Percentiles rank a stretch among this genome's conserved stretches.
phyloP scores from a whole-genome alignment of 2,329 filamentous ascomycete genomes.

The Clarireedia paspali region DNA sequence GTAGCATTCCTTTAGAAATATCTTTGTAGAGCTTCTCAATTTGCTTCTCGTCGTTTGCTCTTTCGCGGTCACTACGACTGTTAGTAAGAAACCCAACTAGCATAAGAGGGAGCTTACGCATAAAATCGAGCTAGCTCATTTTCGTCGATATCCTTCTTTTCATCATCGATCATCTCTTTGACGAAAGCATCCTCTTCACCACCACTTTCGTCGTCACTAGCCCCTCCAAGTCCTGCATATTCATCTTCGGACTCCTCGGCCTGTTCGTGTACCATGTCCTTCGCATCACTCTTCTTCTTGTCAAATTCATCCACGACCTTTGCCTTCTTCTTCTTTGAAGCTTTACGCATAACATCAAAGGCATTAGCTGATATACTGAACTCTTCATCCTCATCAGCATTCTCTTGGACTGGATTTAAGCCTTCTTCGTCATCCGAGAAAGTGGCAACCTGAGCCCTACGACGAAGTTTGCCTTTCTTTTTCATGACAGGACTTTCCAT shows the following conservation, averaged over 20 bases:
- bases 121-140: slow-evolving; percentile 77
- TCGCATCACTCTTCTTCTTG: slow-evolving; percentile 81
- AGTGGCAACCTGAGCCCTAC: slow-evolving; percentile 35
- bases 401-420: slow-evolving; percentile 14
- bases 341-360: slow-evolving; percentile 57
- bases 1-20: slow-evolving; percentile 79
- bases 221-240: slow-evolving; percentile 88
- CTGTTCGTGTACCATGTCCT: slow-evolving; percentile 82
- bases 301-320: slow-evolving; percentile 54
- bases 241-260: slow-evolving; percentile 98
- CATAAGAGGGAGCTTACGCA: slow-evolving; percentile 55
- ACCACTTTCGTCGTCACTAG: slow-evolving; percentile 75
- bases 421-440: slow-evolving; percentile 33
- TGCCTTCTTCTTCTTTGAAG: slow-evolving; percentile 46
- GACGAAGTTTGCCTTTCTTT: slow-evolving; percentile 50
- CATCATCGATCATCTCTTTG: slow-evolving; percentile 85
- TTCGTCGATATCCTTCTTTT: slow-evolving; percentile 70
- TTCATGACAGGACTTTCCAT: slow-evolving; percentile 60
- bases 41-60: slow-evolving; percentile 74
- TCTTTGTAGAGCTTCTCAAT: slow-evolving; percentile 90
- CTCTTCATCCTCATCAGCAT: slow-evolving; percentile 24
- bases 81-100: slow-evolving; percentile 4
- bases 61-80: slow-evolving; percentile 61
- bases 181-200: slow-evolving; percentile 69
- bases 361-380: slow-evolving; percentile 31